Evolutionary conservation across 2,329 filamentous ascomycete species (phyloP).

Genomic region (Ophiostoma populinum): DNA sequence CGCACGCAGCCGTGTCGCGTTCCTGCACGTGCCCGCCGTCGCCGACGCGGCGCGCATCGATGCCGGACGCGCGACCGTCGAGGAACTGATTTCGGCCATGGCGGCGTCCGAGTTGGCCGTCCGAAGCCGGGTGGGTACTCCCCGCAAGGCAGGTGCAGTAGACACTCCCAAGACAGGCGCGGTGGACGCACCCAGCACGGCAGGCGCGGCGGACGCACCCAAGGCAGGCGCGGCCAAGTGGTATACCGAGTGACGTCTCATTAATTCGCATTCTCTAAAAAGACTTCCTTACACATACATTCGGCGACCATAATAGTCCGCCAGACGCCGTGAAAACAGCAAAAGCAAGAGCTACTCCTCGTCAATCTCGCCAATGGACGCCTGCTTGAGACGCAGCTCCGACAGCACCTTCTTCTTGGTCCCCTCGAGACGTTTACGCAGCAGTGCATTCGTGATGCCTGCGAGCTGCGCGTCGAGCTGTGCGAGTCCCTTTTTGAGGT

Average conservation of each 20-base stretch:
- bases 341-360: slow-evolving; percentile 13
- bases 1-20: slow-evolving; percentile 35
- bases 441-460: slow-evolving; percentile 27
- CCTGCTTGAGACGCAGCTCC: slow-evolving; percentile 21
- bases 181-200: too few species aligned
- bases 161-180: too few species aligned
- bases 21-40: slow-evolving; percentile 55
- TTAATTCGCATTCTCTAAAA: too few species aligned
- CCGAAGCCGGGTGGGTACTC: too few species aligned
- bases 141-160: too few species aligned
- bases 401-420: slow-evolving; percentile 29
- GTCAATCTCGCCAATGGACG: slow-evolving; percentile 19
- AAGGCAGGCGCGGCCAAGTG: too few species aligned
- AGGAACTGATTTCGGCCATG: slow-evolving; percentile 39
- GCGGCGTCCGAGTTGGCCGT: slow-evolving; percentile 30
- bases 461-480: slow-evolving; percentile 26
- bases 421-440: slow-evolving; percentile 30
- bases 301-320: neutral
- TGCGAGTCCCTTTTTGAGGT: slow-evolving; percentile 33
- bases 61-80: slow-evolving; percentile 31
- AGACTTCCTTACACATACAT: too few species aligned
- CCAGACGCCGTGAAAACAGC: neutral
- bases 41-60: slow-evolving; percentile 29
- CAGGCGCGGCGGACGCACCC: too few species aligned
- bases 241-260: too few species aligned